phyloP scores from a whole-genome alignment of 176 grass and related monocot species.

The Chrysopogon serrulatus region DNA sequence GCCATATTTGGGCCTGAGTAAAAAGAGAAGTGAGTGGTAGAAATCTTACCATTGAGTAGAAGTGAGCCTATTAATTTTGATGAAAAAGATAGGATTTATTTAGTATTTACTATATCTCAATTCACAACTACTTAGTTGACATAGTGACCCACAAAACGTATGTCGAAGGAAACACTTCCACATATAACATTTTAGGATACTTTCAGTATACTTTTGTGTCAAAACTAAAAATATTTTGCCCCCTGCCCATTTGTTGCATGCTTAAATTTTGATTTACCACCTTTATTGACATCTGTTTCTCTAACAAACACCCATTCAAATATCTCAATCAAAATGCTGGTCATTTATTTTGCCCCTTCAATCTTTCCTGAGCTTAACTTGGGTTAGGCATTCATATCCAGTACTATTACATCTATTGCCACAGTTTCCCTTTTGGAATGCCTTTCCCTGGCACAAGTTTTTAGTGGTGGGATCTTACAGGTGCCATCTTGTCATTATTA shows the following conservation, averaged over 20 bases:
- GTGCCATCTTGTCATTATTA: not conserved
- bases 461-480: not conserved
- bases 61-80: too few relatives aligned
- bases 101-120: too few relatives aligned
- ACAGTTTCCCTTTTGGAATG: not conserved
- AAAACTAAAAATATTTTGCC: not conserved
- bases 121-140: too few relatives aligned
- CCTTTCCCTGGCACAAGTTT: not conserved
- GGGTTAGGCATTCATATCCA: not conserved
- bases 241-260: not conserved
- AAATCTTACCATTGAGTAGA: too few relatives aligned
- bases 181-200: not conserved
- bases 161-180: not conserved
- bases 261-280: not conserved
- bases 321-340: not conserved
- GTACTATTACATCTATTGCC: not conserved
- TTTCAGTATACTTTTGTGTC: not conserved
- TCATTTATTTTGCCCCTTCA: not conserved
- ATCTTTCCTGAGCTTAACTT: not conserved
- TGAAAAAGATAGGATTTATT: too few relatives aligned
- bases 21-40: too few relatives aligned
- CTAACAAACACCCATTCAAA: not conserved
- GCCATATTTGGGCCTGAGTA: too few relatives aligned
- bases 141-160: not conserved
- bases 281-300: not conserved